Base-by-base conservation (phyloP, 176 grass and related monocot species). In the Triticum timopheevii region DNA sequence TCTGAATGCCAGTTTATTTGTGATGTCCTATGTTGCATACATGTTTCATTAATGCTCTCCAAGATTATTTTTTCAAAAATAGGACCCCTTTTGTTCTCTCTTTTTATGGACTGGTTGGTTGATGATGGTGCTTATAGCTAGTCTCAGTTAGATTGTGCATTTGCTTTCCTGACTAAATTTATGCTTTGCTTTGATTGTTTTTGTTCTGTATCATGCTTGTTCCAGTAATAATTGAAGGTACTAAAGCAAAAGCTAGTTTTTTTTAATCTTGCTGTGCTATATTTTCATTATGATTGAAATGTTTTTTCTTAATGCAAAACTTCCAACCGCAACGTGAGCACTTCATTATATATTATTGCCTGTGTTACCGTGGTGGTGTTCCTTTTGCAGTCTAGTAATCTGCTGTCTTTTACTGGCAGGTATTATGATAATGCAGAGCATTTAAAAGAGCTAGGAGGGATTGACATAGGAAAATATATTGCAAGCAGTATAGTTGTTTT, bases 401-500 rank as follows among this genome's bases (percentile, higher is more conserved):
- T 47, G 61, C 70, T 88, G 2, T 30, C 52, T 85, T 76, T 81
- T 73, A 64, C 86, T 86, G 63, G 52, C 91, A 98, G 96, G 80
- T 98, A 96, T 72, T 98, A 98, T 69, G 88, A 88, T 40, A 95
- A 94, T 42, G 59, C 69, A 86, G 86, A 87, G 30, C 92, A 95
- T 90, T 16, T 65, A 39, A 88, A 89, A 72, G 93, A 98, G 72
- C 84, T 98, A 76, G 93, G 87, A 86, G 88, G 84, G 59, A 91
- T 98, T 80, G 86, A 92, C 62, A 95, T 94, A 68, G 87, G 59
- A 70, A 98, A 98, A 88, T 98, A 95, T 89, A 87, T 95, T 78
- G 92, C 96, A 72, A 95, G 92, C 56, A 88, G 96, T 74, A 91
- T 98, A 64, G 93, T 95, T 80, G 96, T 98, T 80, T 98, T 98